A percentile compares a stretch with the other conserved stretches of the same genome.
These are phyloP conservation scores for Venturia aucupariae DNA, from an alignment of 2,329 filamentous ascomycete genomes.

Conservation along the genomic window DNA sequence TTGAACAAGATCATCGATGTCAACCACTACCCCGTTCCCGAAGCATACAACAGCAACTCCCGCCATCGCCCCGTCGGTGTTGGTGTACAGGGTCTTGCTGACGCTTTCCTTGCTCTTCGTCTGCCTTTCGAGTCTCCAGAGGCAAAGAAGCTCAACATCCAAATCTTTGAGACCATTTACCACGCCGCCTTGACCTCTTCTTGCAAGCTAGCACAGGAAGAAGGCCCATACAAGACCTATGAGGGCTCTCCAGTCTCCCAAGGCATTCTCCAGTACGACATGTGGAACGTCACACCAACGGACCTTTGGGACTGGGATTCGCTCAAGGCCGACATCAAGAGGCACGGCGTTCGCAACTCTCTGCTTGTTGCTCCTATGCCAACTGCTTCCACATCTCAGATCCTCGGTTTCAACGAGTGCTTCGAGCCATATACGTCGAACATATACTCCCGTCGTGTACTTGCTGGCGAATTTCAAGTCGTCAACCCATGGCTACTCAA, in stretches of 20 bases:
- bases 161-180: constrained; percentile 99
- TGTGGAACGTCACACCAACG: constrained; percentile 92
- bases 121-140: constrained; percentile 95
- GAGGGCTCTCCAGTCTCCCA: constrained; percentile 89
- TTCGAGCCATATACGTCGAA: constrained; percentile 99
- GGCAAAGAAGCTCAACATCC: constrained; percentile 86
- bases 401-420: constrained; percentile 98
- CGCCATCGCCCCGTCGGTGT: constrained; percentile 92
- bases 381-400: constrained; percentile 93
- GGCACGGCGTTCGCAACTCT: constrained; percentile 92
- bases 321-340: constrained; percentile 82
- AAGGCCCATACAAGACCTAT: constrained; percentile 83
- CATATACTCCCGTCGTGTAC: constrained; percentile 96
- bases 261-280: constrained; percentile 94
- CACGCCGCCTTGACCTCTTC: constrained; percentile 89
- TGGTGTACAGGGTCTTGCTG: constrained; percentile 93
- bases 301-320: constrained; percentile 94
- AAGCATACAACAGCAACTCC: constrained; percentile 94
- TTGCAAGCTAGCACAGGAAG: constrained; percentile 69
- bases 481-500: constrained; percentile 98
- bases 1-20: constrained; percentile 97
- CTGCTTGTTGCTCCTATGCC: constrained; percentile 95
- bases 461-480: constrained; percentile 98
- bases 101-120: constrained; percentile 93
- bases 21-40: constrained; percentile 95